Evolutionary conservation across 257 asterid genomes (phyloP).

Genomic region (Ballota nigra): DNA sequence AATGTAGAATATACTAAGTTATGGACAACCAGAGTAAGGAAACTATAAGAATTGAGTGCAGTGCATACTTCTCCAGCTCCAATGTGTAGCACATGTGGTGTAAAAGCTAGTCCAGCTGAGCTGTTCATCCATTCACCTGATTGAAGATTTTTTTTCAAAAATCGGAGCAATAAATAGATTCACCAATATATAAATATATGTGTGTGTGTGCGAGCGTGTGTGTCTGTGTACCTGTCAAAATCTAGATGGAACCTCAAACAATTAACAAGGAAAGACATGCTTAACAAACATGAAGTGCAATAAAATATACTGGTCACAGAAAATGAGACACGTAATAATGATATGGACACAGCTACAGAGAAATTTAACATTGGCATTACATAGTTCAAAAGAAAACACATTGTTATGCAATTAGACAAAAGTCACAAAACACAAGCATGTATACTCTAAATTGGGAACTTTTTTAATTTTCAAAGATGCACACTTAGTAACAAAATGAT

Average conservation of each 20-base stretch:
- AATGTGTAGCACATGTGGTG: slow-evolving; percentile 67
- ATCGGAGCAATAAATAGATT: background rate
- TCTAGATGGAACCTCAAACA: background rate
- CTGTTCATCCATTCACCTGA: slow-evolving; percentile 95
- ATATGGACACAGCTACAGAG: background rate
- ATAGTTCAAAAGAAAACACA: background rate
- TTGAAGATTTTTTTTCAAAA: slow-evolving; percentile 2
- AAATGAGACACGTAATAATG: background rate
- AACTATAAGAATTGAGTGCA: background rate
- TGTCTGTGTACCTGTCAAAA: too few relatives aligned
- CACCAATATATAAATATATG: background rate
- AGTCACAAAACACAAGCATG: background rate
- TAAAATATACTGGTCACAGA: background rate
- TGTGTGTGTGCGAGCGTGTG: too few relatives aligned
- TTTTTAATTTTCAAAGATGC: background rate
- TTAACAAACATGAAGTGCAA: background rate
- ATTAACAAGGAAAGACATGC: background rate
- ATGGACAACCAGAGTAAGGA: background rate
- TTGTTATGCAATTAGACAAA: background rate
- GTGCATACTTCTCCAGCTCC: slow-evolving; percentile 68
- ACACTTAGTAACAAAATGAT: background rate
- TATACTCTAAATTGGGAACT: slow-evolving; percentile 2
- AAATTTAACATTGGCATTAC: background rate
- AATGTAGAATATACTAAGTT: background rate
- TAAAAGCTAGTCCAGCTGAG: slow-evolving; percentile 86